phyloP scores from a whole-genome alignment of 306 rosid genomes.

The Trifolium pratense region DNA sequence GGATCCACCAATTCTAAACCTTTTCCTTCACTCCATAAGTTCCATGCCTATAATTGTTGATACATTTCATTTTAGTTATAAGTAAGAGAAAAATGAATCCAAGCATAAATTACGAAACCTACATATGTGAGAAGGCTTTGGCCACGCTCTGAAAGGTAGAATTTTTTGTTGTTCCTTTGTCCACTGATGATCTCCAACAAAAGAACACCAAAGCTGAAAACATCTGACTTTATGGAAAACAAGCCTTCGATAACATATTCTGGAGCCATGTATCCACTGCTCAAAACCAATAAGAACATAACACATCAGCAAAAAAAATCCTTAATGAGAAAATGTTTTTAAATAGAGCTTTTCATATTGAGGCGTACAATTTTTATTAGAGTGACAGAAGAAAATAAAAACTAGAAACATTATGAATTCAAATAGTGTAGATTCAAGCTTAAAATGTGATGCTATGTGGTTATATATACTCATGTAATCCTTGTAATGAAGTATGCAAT shows the following conservation, averaged over 20 bases:
- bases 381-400: not conserved
- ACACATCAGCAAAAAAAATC: not conserved
- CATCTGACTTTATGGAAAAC: slow-evolving; percentile 51
- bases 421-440: not conserved
- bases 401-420: not conserved
- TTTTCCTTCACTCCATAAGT: slow-evolving; percentile 43
- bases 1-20: slow-evolving; percentile 53
- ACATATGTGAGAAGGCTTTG: slow-evolving; percentile 49
- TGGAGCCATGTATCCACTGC: slow-evolving; percentile 67
- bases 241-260: slow-evolving; percentile 57
- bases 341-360: not conserved
- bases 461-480: not conserved
- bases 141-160: slow-evolving; percentile 44
- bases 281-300: not conserved
- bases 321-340: not conserved
- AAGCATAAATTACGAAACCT: slow-evolving; percentile 14
- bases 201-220: slow-evolving; percentile 55
- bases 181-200: slow-evolving; percentile 54
- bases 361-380: not conserved
- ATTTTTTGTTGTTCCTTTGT: slow-evolving; percentile 39
- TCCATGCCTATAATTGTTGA: slow-evolving; percentile 14
- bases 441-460: slow-evolving; percentile 9
- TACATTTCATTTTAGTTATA: slow-evolving; percentile 2
- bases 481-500: not conserved
- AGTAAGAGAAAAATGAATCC: not conserved